Evolutionary conservation across 2,329 filamentous ascomycete species (phyloP).

Genomic region (Alternaria atra): DNA sequence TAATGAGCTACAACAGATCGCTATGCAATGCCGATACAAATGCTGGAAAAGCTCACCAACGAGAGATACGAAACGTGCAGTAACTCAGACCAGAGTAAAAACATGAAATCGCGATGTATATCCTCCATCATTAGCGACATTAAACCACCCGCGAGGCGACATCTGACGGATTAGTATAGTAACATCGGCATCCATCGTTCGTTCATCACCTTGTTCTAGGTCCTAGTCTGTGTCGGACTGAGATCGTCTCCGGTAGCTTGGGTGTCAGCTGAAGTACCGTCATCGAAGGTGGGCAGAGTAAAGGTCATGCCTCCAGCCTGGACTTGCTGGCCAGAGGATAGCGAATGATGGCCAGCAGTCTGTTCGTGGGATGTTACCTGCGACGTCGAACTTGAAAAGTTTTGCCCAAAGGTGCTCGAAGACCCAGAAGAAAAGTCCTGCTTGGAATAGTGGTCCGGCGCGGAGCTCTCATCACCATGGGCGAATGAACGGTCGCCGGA

Average conservation of each 20-base stretch:
- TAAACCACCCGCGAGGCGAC: not conserved
- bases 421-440: slow-evolving; percentile 11
- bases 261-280: not conserved
- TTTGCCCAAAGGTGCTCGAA: slow-evolving; percentile 9
- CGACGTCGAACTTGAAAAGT: slow-evolving; percentile 10
- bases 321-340: slow-evolving; percentile 13
- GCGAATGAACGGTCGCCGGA: slow-evolving; percentile 6
- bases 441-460: slow-evolving; percentile 9
- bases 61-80: not conserved
- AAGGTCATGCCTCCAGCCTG: slow-evolving; percentile 29
- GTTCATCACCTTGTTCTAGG: slow-evolving; percentile 6
- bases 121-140: not conserved
- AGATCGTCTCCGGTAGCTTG: slow-evolving; percentile 10
- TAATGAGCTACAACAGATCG: slow-evolving; percentile 13
- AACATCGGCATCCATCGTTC: not conserved
- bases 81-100: not conserved
- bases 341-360: not conserved
- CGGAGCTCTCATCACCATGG: not conserved
- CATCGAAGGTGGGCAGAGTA: slow-evolving; percentile 31
- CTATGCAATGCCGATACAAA: slow-evolving; percentile 32
- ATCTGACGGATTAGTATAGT: not conserved
- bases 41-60: slow-evolving; percentile 15
- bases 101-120: not conserved
- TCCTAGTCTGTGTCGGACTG: slow-evolving; percentile 22
- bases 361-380: not conserved